Conservation (phyloP, 2,329 filamentous ascomycete species). For the Aspergillus vadensis region DNA sequence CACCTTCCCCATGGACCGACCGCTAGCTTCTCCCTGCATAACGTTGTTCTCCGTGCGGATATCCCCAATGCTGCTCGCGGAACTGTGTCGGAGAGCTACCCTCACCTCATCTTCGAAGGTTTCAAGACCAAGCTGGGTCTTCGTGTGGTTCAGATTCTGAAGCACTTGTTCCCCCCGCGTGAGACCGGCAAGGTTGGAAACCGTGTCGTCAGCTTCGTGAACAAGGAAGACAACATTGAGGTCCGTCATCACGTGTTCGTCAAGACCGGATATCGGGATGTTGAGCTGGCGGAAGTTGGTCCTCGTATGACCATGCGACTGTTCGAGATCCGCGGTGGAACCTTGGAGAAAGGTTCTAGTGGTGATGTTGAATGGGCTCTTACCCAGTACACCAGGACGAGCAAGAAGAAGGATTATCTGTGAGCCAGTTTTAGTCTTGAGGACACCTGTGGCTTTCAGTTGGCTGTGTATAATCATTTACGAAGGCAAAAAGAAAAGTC, state of each 20-base stretch:
- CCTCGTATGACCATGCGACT: slow-evolving; percentile 96
- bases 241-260: slow-evolving; percentile 94
- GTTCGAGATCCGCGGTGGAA: slow-evolving; percentile 90
- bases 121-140: slow-evolving; percentile 80
- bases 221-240: slow-evolving; percentile 84
- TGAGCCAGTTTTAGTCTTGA: slow-evolving; percentile 43
- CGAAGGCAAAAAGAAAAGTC: slow-evolving; percentile 25
- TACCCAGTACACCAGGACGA: slow-evolving; percentile 91
- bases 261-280: slow-evolving; percentile 83
- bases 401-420: slow-evolving; percentile 93
- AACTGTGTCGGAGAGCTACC: slow-evolving; percentile 88
- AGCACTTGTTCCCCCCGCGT: slow-evolving; percentile 90
- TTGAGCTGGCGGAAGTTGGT: slow-evolving; percentile 86
- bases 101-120: slow-evolving; percentile 92
- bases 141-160: slow-evolving; percentile 84
- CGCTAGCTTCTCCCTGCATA: slow-evolving; percentile 83
- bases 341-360: slow-evolving; percentile 83
- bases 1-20: slow-evolving; percentile 89
- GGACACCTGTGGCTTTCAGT: slow-evolving; percentile 13
- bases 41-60: slow-evolving; percentile 88
- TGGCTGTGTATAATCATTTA: slow-evolving; percentile 19
- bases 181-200: slow-evolving; percentile 84
- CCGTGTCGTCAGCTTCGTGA: slow-evolving; percentile 89
- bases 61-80: slow-evolving; percentile 85
- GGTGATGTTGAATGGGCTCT: slow-evolving; percentile 96